These are phyloP conservation scores for Apiospora pterosperma DNA, from an alignment of 2,329 filamentous ascomycete genomes.

Conservation along the genomic window DNA sequence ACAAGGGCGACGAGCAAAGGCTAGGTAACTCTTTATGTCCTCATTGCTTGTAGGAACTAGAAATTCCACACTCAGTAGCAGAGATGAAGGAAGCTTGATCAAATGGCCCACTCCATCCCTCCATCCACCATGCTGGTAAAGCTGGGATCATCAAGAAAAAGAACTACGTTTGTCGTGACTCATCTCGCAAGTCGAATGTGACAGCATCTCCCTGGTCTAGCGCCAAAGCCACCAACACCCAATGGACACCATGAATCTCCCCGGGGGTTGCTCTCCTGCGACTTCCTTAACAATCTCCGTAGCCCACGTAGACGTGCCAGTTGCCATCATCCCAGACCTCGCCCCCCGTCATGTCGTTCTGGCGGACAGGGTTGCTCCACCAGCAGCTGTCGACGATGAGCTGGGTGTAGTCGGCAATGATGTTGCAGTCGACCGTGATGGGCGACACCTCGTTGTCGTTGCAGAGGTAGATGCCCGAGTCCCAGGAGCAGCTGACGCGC, in stretches of 20 bases:
- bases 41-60: neutral
- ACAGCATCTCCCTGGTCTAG: too few species aligned
- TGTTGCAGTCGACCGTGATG: neutral
- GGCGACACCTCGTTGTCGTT: neutral
- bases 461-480: slow-evolving; percentile 1
- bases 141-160: too few species aligned
- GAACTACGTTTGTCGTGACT: too few species aligned
- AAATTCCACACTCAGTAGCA: too few species aligned
- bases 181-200: too few species aligned
- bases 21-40: neutral
- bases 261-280: too few species aligned
- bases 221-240: too few species aligned
- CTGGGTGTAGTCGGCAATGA: neutral
- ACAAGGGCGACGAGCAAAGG: neutral
- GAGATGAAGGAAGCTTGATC: neutral
- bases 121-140: too few species aligned
- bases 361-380: too few species aligned
- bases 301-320: neutral
- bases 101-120: neutral
- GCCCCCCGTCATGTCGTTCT: neutral
- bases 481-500: slow-evolving; percentile 5
- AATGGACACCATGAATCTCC: too few species aligned
- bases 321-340: neutral
- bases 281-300: neutral
- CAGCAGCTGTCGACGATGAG: neutral